Conservation (phyloP, 2,329 filamentous ascomycete genomes). For the Curvularia spicifera region DNA sequence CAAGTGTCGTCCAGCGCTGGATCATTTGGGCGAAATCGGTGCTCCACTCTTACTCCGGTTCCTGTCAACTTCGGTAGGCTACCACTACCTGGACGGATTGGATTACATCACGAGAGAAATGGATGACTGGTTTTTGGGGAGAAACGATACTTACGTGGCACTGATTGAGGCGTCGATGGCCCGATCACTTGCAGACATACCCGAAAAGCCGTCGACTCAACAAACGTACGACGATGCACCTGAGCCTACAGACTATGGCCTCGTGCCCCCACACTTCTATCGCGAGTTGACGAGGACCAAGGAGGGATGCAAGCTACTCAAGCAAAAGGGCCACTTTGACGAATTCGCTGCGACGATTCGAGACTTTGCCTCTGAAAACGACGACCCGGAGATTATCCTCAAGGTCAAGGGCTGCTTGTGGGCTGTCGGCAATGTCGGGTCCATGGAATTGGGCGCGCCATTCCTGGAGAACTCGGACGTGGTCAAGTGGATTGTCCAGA, state of each 20-base stretch:
- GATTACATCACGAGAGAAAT: constrained; percentile 99
- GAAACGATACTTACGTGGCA: constrained; percentile 94
- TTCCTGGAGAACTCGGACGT: constrained; percentile 92
- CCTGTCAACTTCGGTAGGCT: constrained; percentile 92
- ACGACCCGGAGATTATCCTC: constrained; percentile 82
- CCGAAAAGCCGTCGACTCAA: constrained; percentile 62
- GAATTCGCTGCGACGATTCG: constrained; percentile 90
- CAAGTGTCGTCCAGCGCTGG: constrained; percentile 89
- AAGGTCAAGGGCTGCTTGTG: constrained; percentile 97
- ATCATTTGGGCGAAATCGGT: constrained; percentile 95
- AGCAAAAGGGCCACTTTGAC: constrained; percentile 93
- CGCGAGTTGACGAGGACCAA: constrained; percentile 89
- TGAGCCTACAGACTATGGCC: constrained; percentile 59
- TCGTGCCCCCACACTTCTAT: constrained; percentile 96
- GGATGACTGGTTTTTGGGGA: constrained; percentile 98
- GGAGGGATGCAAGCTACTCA: constrained; percentile 87
- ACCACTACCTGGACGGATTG: constrained; percentile 93
- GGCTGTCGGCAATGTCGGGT: constrained; percentile 97
- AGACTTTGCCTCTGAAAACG: constrained; percentile 82
- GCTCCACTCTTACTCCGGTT: constrained; percentile 91
- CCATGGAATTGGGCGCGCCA: constrained; percentile 94
- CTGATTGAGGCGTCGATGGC: constrained; percentile 96
- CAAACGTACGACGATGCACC: constrained; percentile 53
- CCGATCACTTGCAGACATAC: constrained; percentile 73
- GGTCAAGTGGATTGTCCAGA: constrained; percentile 82